These are phyloP conservation scores for Claviceps spartinae DNA, from an alignment of 2,329 filamentous ascomycete genomes.

Conservation along the genomic window DNA sequence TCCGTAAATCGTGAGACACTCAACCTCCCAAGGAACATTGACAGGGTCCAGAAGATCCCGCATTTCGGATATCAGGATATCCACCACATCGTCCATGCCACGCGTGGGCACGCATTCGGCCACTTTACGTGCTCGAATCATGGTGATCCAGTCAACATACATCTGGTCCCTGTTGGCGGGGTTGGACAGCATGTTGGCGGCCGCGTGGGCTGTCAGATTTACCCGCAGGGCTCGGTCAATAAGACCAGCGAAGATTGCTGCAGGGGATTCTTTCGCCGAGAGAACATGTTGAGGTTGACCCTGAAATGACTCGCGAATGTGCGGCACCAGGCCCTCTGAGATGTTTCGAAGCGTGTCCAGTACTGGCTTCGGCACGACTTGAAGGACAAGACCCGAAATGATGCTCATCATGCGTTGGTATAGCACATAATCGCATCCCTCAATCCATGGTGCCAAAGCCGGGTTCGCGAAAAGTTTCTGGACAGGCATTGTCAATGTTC, in stretches of 20 bases:
- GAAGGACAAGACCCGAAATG: constrained; percentile 73
- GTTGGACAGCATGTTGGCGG: constrained; percentile 82
- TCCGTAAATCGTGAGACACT: constrained; percentile 46
- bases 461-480: constrained; percentile 80
- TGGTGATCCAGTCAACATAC: constrained; percentile 79
- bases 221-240: constrained; percentile 79
- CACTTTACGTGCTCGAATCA: constrained; percentile 48
- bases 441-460: constrained; percentile 79
- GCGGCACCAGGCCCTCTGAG: constrained; percentile 63
- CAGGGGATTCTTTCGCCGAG: constrained; percentile 75
- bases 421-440: constrained; percentile 87
- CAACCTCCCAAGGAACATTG: constrained; percentile 50
- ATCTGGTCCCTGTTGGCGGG: constrained; percentile 85
- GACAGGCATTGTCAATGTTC: constrained; percentile 90
- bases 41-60: constrained; percentile 57
- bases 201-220: constrained; percentile 86
- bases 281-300: constrained; percentile 76
- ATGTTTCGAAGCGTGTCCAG: constrained; percentile 80
- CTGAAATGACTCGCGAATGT: constrained; percentile 76
- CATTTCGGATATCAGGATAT: constrained; percentile 51
- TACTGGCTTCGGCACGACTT: constrained; percentile 80
- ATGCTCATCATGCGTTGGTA: constrained; percentile 97
- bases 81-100: constrained; percentile 54
- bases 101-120: constrained; percentile 48
- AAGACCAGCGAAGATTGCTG: constrained; percentile 75